Conservation (phyloP, 805 yeast species). For the Cyberlindnera nakhonratchasimensis region DNA sequence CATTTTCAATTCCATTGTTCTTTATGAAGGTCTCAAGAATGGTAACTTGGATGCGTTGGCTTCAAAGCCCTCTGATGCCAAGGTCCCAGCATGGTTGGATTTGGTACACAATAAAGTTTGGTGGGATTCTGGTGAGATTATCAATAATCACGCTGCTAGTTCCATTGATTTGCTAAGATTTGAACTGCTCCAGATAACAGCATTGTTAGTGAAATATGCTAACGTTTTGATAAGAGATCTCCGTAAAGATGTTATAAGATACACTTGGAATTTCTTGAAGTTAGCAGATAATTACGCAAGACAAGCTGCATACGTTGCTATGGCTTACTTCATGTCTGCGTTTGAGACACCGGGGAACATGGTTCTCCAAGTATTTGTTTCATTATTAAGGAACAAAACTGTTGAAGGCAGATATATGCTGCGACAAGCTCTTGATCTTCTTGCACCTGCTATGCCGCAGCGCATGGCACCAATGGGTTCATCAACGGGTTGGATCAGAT, state of each 20-base stretch:
- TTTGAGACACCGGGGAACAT: conserved; percentile 87
- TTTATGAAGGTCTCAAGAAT: conserved; percentile 52
- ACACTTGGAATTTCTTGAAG: conserved; percentile 90
- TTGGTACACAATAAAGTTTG: conserved; percentile 64
- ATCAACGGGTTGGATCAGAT: conserved; percentile 72
- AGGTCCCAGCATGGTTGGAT: conserved; percentile 58
- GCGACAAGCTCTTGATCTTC: conserved; percentile 77
- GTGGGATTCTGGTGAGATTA: conserved; percentile 57
- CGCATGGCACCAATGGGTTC: conserved; percentile 54
- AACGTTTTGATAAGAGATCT: conserved; percentile 55
- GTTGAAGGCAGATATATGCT: conserved; percentile 81
- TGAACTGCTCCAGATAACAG: conserved; percentile 77
- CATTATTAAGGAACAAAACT: conserved; percentile 79
- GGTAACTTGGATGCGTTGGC: conserved; percentile 49
- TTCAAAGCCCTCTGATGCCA: conserved; percentile 29
- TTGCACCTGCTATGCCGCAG: conserved; percentile 82
- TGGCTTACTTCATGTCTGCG: conserved; percentile 78
- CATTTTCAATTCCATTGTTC: conserved; percentile 61
- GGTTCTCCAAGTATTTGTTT: conserved; percentile 89
- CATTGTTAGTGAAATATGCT: conserved; percentile 67
- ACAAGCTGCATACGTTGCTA: conserved; percentile 88
- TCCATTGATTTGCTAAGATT: conserved; percentile 70
- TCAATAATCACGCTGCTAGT: conserved; percentile 56
- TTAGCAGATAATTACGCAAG: conserved; percentile 85
- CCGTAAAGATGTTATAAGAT: conserved; percentile 83